Evolutionary conservation across 148 eudicot species (phyloP), one percentile per base, ranked within the genome.

Genomic region (Rhododendron ferrugineum): DNA sequence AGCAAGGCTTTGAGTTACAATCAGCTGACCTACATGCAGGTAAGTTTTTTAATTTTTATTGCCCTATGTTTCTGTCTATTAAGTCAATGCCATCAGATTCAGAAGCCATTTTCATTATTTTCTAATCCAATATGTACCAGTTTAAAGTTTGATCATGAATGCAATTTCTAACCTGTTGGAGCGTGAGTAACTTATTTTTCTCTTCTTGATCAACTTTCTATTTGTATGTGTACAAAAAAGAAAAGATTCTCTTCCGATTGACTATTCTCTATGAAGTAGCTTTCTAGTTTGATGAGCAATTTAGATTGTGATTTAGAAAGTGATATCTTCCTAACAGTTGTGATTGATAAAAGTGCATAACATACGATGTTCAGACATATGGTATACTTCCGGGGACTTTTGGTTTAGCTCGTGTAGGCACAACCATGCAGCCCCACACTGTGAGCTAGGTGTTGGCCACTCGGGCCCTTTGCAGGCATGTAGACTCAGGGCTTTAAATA

Each of bases 1-100:
- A 90, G 79, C 82, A 93, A 92, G 88, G 98, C 98, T 68, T 88
- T 95, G 88, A 93, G 93, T 84, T 95, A 89, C 88, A 90, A 91
- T 85, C 92, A 92, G 88, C 88, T 94, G 83, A 93, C 93, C 42
- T 94, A 94, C 91, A 92, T 97, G 98, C 99, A 97, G 97, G 99
- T 97, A 90, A 72, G 66, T 87, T 28, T 28, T 80, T 66, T 4
- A 6, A 56, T 30, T 36, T 62, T 40, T 8, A 42, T 75, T 32
- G 6, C 36, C 66, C 36, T 23, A 42, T 80, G 37, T 16, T 85
- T 36, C 42, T 81, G 88, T 82, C 46, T 26, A 83, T 75, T 52
- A 74, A 82, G 26, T 44, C 32, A 23, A 44, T 86, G 49, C 49
- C 82, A 28, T 82, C 18, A 20, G 80, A 47, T 60, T 40, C 16